Evolutionary conservation across 805 yeast genomes (phyloP).

Genomic region (Candida loeiensis): DNA sequence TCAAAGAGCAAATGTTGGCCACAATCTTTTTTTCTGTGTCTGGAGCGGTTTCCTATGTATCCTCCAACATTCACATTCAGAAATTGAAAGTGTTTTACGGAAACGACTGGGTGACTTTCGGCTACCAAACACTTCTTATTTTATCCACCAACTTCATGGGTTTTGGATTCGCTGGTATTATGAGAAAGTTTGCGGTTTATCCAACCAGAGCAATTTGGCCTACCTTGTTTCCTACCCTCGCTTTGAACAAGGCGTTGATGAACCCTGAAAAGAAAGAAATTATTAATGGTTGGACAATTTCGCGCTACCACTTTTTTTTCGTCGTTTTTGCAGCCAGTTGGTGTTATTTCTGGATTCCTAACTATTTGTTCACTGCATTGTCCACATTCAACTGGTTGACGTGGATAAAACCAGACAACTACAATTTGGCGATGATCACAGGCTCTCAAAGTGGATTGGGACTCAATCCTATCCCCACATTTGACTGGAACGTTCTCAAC

Average conservation of each 20-base stretch:
- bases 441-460: constrained; percentile 26
- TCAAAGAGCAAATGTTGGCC: constrained; percentile 64
- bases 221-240: constrained; percentile 26
- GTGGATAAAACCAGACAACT: constrained; percentile 27
- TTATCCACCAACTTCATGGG: constrained; percentile 27
- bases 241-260: constrained; percentile 25
- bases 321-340: constrained; percentile 17
- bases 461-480: constrained; percentile 27
- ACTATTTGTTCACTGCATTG: constrained; percentile 23
- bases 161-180: constrained; percentile 28
- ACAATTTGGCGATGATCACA: constrained; percentile 21
- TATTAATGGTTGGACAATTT: constrained; percentile 31
- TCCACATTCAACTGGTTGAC: constrained; percentile 30
- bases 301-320: constrained; percentile 21
- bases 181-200: constrained; percentile 40
- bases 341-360: constrained; percentile 27
- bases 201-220: constrained; percentile 58
- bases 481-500: constrained; percentile 26
- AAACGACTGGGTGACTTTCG: constrained; percentile 27
- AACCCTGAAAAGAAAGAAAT: constrained; percentile 23
- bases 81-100: constrained; percentile 18
- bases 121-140: constrained; percentile 21
- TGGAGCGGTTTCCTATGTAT: constrained; percentile 21
- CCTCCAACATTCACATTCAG: constrained; percentile 9
- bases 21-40: constrained; percentile 42